Evolutionary conservation across 2,329 filamentous ascomycete genomes (phyloP).

Genomic region (Cercospora citrullina): DNA sequence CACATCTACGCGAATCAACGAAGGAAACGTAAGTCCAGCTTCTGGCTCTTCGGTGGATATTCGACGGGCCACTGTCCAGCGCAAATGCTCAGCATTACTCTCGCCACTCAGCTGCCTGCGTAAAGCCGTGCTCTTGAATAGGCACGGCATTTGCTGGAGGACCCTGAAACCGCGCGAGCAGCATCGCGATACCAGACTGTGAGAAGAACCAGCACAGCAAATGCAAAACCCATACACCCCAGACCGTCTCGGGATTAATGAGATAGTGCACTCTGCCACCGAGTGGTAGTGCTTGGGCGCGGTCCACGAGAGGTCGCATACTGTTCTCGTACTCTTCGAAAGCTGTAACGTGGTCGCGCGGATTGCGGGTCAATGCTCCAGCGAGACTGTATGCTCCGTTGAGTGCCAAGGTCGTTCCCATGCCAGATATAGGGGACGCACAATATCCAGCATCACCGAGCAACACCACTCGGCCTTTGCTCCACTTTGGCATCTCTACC

Average conservation of each 20-base stretch:
- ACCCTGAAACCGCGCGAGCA: slow-evolving; percentile 27
- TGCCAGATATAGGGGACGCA: slow-evolving; percentile 37
- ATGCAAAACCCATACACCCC: slow-evolving; percentile 26
- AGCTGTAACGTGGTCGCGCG: slow-evolving; percentile 26
- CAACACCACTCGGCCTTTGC: slow-evolving; percentile 35
- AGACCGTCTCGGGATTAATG: slow-evolving; percentile 30
- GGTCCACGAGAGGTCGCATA: slow-evolving; percentile 30
- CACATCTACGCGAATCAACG: too few relatives aligned
- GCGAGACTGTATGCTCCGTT: slow-evolving; percentile 40
- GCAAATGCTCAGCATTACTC: slow-evolving; percentile 1
- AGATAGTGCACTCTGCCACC: slow-evolving; percentile 26
- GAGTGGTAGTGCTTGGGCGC: slow-evolving; percentile 33
- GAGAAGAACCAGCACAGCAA: slow-evolving; percentile 18
- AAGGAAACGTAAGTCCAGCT: too few relatives aligned
- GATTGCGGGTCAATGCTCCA: slow-evolving; percentile 29
- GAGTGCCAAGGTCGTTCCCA: slow-evolving; percentile 40
- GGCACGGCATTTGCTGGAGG: slow-evolving; percentile 30
- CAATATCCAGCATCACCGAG: slow-evolving; percentile 38
- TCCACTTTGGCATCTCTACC: slow-evolving; percentile 35
- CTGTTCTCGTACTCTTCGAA: slow-evolving; percentile 32
- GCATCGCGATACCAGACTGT: slow-evolving; percentile 20
- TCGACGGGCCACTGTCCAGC: too few relatives aligned
- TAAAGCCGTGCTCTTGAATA: slow-evolving; percentile 35
- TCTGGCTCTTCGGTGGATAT: too few relatives aligned
- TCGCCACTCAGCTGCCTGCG: slow-evolving; percentile 20